phyloP scores from a whole-genome alignment of 2,329 filamentous ascomycete species.

The Xylariales sp. region DNA sequence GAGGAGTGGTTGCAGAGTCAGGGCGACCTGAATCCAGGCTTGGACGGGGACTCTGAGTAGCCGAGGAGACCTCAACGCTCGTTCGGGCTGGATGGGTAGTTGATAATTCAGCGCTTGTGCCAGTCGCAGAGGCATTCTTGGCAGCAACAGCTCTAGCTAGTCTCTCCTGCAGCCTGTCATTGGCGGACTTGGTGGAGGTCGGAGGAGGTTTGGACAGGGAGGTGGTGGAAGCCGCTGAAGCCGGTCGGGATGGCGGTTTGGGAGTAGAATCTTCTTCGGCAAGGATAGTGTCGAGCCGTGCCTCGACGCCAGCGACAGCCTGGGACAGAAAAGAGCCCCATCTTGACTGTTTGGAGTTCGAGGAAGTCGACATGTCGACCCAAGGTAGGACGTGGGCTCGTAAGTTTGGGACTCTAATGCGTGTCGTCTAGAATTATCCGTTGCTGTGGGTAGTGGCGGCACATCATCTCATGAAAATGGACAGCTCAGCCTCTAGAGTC shows the following conservation, averaged over 20 bases:
- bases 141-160: slow-evolving; percentile 83
- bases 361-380: slow-evolving; percentile 41
- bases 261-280: slow-evolving; percentile 66
- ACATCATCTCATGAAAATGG: too few relatives aligned
- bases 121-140: slow-evolving; percentile 45
- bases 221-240: slow-evolving; percentile 20
- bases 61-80: slow-evolving; percentile 23
- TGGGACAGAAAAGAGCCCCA: slow-evolving; percentile 83
- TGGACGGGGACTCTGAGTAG: slow-evolving; percentile 34
- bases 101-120: slow-evolving; percentile 32
- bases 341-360: slow-evolving; percentile 56
- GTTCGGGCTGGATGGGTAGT: slow-evolving; percentile 32
- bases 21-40: slow-evolving; percentile 31
- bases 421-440: background rate
- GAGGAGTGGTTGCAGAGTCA: slow-evolving; percentile 3
- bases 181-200: slow-evolving; percentile 59
- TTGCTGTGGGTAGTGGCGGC: background rate
- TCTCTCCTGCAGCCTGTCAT: slow-evolving; percentile 83
- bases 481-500: too few relatives aligned
- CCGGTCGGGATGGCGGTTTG: slow-evolving; percentile 30
- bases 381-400: too few relatives aligned
- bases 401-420: too few relatives aligned
- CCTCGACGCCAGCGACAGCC: slow-evolving; percentile 91
- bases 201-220: slow-evolving; percentile 11
- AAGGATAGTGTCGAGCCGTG: slow-evolving; percentile 85